Evolutionary conservation across 208 protist genomes (phyloP).

Genomic region (Strigomonas culicis): DNA sequence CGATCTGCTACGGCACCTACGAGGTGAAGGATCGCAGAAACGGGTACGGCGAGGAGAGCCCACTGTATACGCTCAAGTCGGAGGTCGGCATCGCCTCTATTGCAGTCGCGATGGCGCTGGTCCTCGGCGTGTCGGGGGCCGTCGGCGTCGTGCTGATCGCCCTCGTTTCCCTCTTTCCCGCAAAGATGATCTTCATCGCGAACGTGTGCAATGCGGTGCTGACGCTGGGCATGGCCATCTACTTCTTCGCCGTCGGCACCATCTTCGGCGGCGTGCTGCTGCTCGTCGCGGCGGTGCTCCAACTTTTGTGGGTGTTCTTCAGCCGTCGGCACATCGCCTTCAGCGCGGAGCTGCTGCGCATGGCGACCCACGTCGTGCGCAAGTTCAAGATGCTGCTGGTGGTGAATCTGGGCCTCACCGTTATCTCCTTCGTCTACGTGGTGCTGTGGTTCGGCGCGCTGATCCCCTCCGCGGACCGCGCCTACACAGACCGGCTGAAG

Average conservation of each 20-base stretch:
- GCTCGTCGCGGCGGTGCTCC: constrained; percentile 25
- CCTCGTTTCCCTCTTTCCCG: constrained; percentile 18
- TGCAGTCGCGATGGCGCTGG: constrained; percentile 1
- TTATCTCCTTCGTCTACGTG: constrained; percentile 40
- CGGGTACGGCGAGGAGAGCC: background rate
- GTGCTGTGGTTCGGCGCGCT: constrained; percentile 50
- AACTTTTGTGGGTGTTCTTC: constrained; percentile 53
- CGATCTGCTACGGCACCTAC: constrained; percentile 46
- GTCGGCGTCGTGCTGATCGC: constrained; percentile 20
- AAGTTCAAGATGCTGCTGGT: constrained; percentile 59
- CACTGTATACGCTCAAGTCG: background rate
- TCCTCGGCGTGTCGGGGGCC: constrained; percentile 12
- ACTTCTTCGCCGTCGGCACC: constrained; percentile 25
- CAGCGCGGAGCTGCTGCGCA: constrained; percentile 54
- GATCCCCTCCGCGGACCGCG: constrained; percentile 33
- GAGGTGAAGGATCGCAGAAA: background rate
- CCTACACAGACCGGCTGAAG: constrained; percentile 19
- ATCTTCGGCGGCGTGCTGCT: constrained; percentile 38
- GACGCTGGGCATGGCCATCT: constrained; percentile 25
- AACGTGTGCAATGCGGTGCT: constrained; percentile 38
- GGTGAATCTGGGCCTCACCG: constrained; percentile 32
- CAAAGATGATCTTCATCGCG: constrained; percentile 54
- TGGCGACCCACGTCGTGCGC: constrained; percentile 33
- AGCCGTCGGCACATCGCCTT: constrained; percentile 77
- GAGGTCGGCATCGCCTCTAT: background rate